Evolutionary conservation across 2,329 filamentous ascomycete species (phyloP).

Genomic region (Sclerotinia nivalis): DNA sequence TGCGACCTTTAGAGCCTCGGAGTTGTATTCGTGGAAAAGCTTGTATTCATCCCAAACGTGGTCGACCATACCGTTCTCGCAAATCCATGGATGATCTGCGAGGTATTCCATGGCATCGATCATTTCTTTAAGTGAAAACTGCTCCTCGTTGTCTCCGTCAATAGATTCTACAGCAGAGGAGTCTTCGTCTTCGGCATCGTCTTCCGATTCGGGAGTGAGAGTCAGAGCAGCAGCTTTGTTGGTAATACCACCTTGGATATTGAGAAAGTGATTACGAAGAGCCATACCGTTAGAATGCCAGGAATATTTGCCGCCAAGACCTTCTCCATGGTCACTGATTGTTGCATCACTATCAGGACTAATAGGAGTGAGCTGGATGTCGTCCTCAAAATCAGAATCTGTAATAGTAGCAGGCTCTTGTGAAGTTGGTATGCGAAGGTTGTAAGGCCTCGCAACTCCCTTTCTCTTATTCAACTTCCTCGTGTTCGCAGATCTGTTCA

Average conservation of each 20-base stretch:
- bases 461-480: background rate
- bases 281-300: no score
- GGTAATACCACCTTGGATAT: background rate
- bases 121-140: constrained; percentile 10
- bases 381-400: background rate
- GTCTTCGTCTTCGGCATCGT: background rate
- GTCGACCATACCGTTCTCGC: background rate
- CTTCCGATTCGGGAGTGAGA: background rate
- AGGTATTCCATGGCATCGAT: constrained; percentile 15
- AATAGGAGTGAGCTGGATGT: background rate
- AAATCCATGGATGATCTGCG: constrained; percentile 2
- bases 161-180: background rate
- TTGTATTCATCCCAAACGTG: constrained; percentile 15
- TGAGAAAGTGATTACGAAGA: background rate
- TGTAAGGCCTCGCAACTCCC: background rate
- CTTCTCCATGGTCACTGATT: background rate
- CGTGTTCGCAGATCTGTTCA: background rate
- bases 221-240: background rate
- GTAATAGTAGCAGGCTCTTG: background rate
- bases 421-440: background rate
- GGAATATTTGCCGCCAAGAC: background rate
- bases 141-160: background rate
- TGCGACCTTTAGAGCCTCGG: background rate
- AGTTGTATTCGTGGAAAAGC: constrained; percentile 1
- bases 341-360: background rate